Percentiles rank a stretch among this genome's conserved stretches.
Evolutionary conservation across 179 eudicot species (phyloP).

Genomic region (Gypsophila paniculata): DNA sequence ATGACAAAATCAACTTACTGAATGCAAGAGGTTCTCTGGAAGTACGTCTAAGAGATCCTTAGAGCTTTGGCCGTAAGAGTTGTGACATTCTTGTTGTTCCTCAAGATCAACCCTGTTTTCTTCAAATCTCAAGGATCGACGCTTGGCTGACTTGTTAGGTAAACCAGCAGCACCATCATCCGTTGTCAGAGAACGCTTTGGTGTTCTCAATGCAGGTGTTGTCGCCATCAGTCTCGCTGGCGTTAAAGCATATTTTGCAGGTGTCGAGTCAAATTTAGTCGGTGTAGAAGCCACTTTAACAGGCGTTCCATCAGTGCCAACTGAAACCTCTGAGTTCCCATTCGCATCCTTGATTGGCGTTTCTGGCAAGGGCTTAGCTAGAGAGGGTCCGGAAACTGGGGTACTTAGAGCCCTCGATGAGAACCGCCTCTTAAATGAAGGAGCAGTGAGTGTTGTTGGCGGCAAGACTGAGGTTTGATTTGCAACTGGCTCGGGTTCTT

Average conservation of each 20-base stretch:
- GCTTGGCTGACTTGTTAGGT: slow-evolving; percentile 44
- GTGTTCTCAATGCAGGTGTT: slow-evolving; percentile 51
- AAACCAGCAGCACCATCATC: slow-evolving; percentile 33
- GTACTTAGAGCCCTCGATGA: slow-evolving; percentile 24
- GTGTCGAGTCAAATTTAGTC: slow-evolving; percentile 39
- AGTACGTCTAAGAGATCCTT: slow-evolving; percentile 49
- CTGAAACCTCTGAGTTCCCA: neutral
- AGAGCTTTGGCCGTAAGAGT: slow-evolving; percentile 23
- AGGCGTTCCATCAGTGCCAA: neutral
- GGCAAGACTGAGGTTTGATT: slow-evolving; percentile 17
- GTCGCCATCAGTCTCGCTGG: slow-evolving; percentile 52
- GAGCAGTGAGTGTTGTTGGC: slow-evolving; percentile 45
- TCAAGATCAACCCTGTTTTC: slow-evolving; percentile 32
- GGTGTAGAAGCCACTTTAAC: neutral
- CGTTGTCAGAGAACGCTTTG: slow-evolving; percentile 55
- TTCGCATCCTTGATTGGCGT: slow-evolving; percentile 40
- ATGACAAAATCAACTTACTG: slow-evolving; percentile 42
- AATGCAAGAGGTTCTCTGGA: slow-evolving; percentile 52
- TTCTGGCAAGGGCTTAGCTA: slow-evolving; percentile 21
- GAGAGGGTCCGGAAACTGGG: slow-evolving; percentile 13
- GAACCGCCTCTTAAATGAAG: slow-evolving; percentile 50
- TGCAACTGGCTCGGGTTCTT: slow-evolving; percentile 20
- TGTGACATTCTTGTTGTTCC: slow-evolving; percentile 29
- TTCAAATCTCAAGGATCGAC: slow-evolving; percentile 52
- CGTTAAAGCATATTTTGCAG: slow-evolving; percentile 42